These are phyloP conservation scores for Vitellaria paradoxa DNA, from an alignment of 179 eudicot species.

Conservation along the genomic window DNA sequence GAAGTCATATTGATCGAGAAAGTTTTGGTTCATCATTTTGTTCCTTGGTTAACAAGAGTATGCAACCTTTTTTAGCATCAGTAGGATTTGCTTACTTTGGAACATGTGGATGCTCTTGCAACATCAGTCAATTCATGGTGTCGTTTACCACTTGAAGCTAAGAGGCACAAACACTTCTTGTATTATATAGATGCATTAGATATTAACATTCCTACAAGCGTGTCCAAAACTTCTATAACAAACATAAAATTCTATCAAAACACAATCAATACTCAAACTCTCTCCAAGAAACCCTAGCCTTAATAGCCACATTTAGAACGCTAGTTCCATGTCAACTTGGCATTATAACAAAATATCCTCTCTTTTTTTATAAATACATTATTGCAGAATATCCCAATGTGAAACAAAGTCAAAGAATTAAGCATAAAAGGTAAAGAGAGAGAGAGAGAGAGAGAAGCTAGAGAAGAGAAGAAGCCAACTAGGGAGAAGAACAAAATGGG, in stretches of 20 bases:
- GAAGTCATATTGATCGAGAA: too few species aligned
- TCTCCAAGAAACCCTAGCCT: not conserved
- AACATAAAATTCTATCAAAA: not conserved
- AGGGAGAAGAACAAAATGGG: too few species aligned
- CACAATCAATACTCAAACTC: not conserved
- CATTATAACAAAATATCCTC: not conserved
- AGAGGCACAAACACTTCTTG: not conserved
- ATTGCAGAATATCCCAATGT: too few species aligned
- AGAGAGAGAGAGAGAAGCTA: too few species aligned
- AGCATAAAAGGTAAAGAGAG: too few species aligned
- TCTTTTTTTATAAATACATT: not conserved
- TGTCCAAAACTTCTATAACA: too few species aligned
- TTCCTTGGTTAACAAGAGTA: not conserved
- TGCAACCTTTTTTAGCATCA: not conserved
- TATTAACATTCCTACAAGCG: not conserved
- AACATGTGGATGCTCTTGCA: too few species aligned
- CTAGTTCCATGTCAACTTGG: not conserved
- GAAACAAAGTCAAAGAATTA: too few species aligned
- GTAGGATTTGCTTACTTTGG: not conserved
- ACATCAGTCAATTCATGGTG: too few species aligned
- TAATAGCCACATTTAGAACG: not conserved
- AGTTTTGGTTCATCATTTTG: too few species aligned
- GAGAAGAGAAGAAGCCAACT: too few species aligned
- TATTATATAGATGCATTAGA: not conserved
- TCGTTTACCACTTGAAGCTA: conserved; percentile 5